Evolutionary conservation across 495 filamentous ascomycete species (phyloP), one percentile per base, ranked within the genome.

Genomic region (Glarea lozoyensis): DNA sequence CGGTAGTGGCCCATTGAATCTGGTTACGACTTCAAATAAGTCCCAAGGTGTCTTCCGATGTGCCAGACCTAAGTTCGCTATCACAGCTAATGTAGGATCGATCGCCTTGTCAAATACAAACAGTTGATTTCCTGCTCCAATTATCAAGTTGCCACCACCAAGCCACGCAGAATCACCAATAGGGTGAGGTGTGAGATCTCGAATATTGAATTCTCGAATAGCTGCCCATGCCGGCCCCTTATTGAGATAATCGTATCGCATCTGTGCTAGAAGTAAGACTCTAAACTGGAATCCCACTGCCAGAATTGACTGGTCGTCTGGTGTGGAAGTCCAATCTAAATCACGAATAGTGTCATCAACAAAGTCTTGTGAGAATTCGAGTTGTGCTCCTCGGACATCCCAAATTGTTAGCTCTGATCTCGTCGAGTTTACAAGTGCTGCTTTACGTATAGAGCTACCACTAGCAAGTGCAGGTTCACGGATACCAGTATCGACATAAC

Each of bases 121-220:
- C n/a, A 99, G 64, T 54, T 95, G 90, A 54, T 94, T 95, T 0
- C 93, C 92, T 2, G 86, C 81, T 5, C 86, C 89, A 23, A 99
- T 79, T 19, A 92, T 79, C 4, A 97, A 69, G 50, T 86, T 76
- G 4, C 88, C 89, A 49, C 81, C 79, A 38, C 78, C 78, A 13
- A 95, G 67, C 92, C 92, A 99, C 25, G 81, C 82, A 4, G 88
- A 90, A 53, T 95, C 90, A 3, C 87, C 87, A 44, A 99, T 95
- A 0, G 86, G 88, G 55, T 94, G 86, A 30, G 88, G 86, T 18
- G 90, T 94, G 29, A 89, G 68, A 46, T 88, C 79, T 40, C 81
- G 71, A 40, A 86, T 92, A 53, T 70, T 77, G 30, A 95, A 84
- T 54, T 94, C 84, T 45, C 86, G 66, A 46, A 94, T 82, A 16